Evolutionary conservation across 176 grass and related monocot species (phyloP), one percentile per base, ranked within the genome.

Genomic region (Cenchrus fungigraminus): DNA sequence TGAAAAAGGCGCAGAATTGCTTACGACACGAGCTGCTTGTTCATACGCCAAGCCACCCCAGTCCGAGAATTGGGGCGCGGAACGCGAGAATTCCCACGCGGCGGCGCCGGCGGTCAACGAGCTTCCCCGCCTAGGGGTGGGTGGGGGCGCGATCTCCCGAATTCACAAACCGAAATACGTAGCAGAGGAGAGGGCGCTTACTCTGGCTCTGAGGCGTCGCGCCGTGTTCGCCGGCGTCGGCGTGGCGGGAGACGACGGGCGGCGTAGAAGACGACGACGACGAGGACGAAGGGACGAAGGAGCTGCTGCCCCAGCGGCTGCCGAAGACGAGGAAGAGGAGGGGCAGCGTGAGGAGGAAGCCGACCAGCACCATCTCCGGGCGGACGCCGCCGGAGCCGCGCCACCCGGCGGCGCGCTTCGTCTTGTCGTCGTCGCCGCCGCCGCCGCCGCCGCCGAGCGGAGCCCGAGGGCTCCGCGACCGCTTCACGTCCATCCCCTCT

Each of bases 391-490:
- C 47, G 80, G 67, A 46, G 80, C 90, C 68, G 73, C 90, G 81
- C 93, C 91, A 95, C 82, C 58, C 85, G 42, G 50, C 74, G 34
- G 75, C 37, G 37, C 37, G 37, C 37, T 40, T 55, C 83, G 64
- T 89, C 79, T 77, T 95, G 71, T 93, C 86, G 10, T 90, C 88
- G 6, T 89, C 78, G 29, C 59, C 57, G 43, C 45, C 57, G 43
- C 45, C 78, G 59, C 87, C 78, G 29, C 59, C 57, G 43, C 45
- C 57, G 43, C 45, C 78, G 59, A 19, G 60, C 59, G 49, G 81
- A 65, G 88, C 82, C 86, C 91, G 91, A 20, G 90, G 90, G 85
- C 93, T 92, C 88, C 81, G 91, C 67, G 65, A 73, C 86, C 88
- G 68, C 88, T 91, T 95, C 88, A 92, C n/a, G 85, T 95, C 85